phyloP scores from a whole-genome alignment of 768 basidiomycete species.

The Tremella mesenterica region DNA sequence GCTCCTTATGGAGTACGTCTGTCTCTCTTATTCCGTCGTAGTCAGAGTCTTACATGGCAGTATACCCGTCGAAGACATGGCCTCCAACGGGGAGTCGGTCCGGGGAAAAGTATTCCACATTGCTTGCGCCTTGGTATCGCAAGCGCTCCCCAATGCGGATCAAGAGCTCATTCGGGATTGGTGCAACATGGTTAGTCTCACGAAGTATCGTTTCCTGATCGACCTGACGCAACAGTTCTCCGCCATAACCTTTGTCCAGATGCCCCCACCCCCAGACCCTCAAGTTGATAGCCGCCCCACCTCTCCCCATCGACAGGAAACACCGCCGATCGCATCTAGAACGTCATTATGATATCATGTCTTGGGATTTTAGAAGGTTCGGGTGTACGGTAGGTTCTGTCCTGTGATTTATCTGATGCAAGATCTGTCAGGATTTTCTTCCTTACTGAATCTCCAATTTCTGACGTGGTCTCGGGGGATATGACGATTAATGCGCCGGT shows the following conservation, averaged over 20 bases:
- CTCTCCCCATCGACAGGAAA: too few relatives aligned
- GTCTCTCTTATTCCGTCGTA: not conserved
- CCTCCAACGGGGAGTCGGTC: constrained; percentile 37
- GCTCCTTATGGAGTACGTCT: constrained; percentile 28
- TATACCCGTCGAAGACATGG: constrained; percentile 37
- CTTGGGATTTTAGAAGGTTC: too few relatives aligned
- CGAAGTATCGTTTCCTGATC: not conserved
- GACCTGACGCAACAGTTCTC: constrained; percentile 28
- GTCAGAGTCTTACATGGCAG: constrained; percentile 7
- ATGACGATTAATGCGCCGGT: too few relatives aligned
- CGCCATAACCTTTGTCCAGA: constrained; percentile 35
- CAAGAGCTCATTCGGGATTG: constrained; percentile 33
- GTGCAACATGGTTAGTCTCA: constrained; percentile 36
- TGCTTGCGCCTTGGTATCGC: constrained; percentile 29
- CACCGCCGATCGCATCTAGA: too few relatives aligned
- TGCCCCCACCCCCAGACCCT: constrained; percentile 33
- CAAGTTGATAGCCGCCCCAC: too few relatives aligned
- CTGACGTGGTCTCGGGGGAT: too few relatives aligned
- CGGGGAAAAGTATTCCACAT: constrained; percentile 39
- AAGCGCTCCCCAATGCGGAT: constrained; percentile 13
- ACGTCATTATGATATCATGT: too few relatives aligned
- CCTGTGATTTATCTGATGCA: too few relatives aligned
- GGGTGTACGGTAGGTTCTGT: too few relatives aligned
- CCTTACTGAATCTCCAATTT: too few relatives aligned
- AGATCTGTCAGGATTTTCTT: too few relatives aligned